Evolutionary conservation across 352 stramenopile genomes (phyloP), one percentile per base, ranked within the genome.

Genomic region (Thalassiosira exigua): DNA sequence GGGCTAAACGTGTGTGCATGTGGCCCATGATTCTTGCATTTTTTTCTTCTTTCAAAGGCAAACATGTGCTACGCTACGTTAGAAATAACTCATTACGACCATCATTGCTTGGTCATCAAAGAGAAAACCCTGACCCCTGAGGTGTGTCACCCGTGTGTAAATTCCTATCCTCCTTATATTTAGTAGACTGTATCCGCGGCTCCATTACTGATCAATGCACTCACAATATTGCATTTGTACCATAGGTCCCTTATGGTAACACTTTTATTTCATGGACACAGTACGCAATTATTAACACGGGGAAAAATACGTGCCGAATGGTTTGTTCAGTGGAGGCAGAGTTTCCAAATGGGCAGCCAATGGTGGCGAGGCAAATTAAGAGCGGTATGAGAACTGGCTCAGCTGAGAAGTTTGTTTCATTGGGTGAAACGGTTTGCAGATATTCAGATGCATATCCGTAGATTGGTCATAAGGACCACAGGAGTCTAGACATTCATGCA

Each of bases 191-290:
- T n/a, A n/a, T n/a, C n/a, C n/a, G n/a, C n/a, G n/a, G n/a, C n/a
- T n/a, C n/a, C n/a, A n/a, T n/a, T n/a, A n/a, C n/a, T n/a, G n/a
- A n/a, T n/a, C n/a, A n/a, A n/a, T n/a, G n/a, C n/a, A n/a, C n/a
- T n/a, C n/a, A n/a, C n/a, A n/a, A n/a, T n/a, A n/a, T n/a, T n/a
- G n/a, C n/a, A n/a, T n/a, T n/a, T n/a, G n/a, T n/a, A n/a, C n/a
- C n/a, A n/a, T n/a, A n/a, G n/a, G n/a, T n/a, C n/a, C 84, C 85
- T 2, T 92, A 90, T 75, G 87, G 87, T 29, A 82, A 68, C 33
- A 91, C 82, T n/a, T 93, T 93, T 50, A 39, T 90, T 9, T 64
- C 81, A 39, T 90, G 81, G 80, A 91, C 85, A 22, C 86, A 92
- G 39, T 87, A 88, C 62, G 52, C 84, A n/a, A 75, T 93, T 53